Base-by-base conservation (phyloP, 192 early-diverging fungal species). In the Backusella tuberculispora region DNA sequence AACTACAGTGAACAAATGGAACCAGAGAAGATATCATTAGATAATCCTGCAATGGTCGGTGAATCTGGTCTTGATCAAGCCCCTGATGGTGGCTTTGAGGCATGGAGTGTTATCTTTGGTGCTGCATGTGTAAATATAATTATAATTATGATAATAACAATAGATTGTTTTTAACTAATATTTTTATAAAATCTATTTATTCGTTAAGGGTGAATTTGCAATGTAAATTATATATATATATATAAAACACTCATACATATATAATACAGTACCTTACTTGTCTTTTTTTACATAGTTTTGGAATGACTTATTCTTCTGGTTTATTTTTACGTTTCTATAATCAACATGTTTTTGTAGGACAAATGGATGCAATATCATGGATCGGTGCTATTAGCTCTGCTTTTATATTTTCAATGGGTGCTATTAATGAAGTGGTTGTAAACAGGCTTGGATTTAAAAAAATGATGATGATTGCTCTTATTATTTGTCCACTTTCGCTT, bases 371-470 rank as follows among this genome's bases (percentile, higher is more conserved):
- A 40, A 48, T 85, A 5, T 83, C 84, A 8, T 85, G 84, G 84
- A 78, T 85, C 40, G 84, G 84, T 14, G 78, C 78, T 46, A 85
- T 85, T 46, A 77, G 81, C 24, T 76, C 80, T 5, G 79, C 78
- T 6, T 74, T 82, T 38, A 78, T 83, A 70, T 85, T 85, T 44
- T 72, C 83, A 48, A 72, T 78, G 0, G 84, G 84, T 10, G 81
- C 84, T 4, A 66, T 77, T 24, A 77, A 66, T 47, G 65, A 72
- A 26, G n/a, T 50, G 37, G 76, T 60, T 6, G 66, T 66, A 4
- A 84, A 88, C 29, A 64, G 43, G 38, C 82, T 87, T 66, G 89
- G 89, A 4, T 87, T 85, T 69, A 74, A 82, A 9, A 50, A 74
- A 53, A 85, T 87, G 50, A 72, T 81, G 5, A 48, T 88, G 12